phyloP scores from a whole-genome alignment of 2,329 filamentous ascomycete genomes.

The Sporothrix sp. region DNA sequence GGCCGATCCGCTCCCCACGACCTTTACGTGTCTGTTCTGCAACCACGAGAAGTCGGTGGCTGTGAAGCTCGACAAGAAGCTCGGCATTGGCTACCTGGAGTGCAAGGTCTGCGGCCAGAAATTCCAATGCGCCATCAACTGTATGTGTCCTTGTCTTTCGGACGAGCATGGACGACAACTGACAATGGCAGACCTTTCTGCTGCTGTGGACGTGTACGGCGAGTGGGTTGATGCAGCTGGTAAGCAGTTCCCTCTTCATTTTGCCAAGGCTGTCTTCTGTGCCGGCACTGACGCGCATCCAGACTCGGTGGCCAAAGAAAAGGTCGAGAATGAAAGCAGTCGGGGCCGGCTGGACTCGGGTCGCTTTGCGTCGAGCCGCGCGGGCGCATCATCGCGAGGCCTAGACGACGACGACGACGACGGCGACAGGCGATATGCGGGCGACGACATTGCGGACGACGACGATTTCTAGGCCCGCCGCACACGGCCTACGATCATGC shows the following conservation, averaged over 20 bases:
- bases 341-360: neutral
- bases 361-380: conserved; percentile 5
- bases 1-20: conserved; percentile 64
- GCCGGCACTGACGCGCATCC: neutral
- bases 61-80: conserved; percentile 90
- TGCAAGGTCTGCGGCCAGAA: conserved; percentile 92
- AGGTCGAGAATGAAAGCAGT: conserved; percentile 20
- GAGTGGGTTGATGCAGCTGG: conserved; percentile 91
- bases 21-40: conserved; percentile 97
- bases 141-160: conserved; percentile 40
- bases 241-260: conserved; percentile 23
- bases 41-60: conserved; percentile 91
- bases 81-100: conserved; percentile 70
- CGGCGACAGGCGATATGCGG: conserved; percentile 41
- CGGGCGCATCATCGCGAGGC: conserved; percentile 7
- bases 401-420: conserved; percentile 35
- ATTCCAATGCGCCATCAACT: conserved; percentile 89
- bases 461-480: conserved; percentile 45
- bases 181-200: conserved; percentile 62
- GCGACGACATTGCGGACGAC: conserved; percentile 42
- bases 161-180: neutral
- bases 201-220: conserved; percentile 88
- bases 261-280: neutral
- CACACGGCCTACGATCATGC: too few species aligned
- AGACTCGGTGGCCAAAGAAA: conserved; percentile 44